A percentile compares a stretch with the other conserved stretches of the same genome.
These are phyloP conservation scores for Erythrophleum fordii DNA, from an alignment of 306 rosid genomes.

Conservation along the genomic window DNA sequence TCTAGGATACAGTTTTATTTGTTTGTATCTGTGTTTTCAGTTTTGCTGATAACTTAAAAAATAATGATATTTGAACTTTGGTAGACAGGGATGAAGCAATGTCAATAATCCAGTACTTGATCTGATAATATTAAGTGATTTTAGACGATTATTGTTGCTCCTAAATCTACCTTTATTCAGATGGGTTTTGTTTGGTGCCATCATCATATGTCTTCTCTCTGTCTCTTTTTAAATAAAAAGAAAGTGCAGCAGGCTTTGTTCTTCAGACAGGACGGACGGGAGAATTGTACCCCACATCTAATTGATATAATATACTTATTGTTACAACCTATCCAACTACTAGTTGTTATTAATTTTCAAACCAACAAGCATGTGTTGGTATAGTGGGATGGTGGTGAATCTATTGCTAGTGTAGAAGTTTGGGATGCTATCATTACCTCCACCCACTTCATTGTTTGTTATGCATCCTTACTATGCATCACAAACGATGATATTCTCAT, in stretches of 20 bases:
- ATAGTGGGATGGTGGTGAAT: background rate
- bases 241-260: too few species aligned
- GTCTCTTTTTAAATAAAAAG: too few species aligned
- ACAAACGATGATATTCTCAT: too few species aligned
- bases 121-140: conserved; percentile 40
- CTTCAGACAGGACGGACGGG: too few species aligned
- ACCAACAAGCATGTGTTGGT: background rate
- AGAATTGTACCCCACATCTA: too few species aligned
- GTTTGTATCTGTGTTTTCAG: too few species aligned
- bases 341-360: background rate
- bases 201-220: too few species aligned
- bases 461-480: too few species aligned
- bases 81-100: conserved; percentile 45
- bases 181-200: too few species aligned
- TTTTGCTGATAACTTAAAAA: background rate
- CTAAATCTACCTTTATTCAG: conserved; percentile 32
- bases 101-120: conserved; percentile 53
- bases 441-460: background rate
- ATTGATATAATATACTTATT: too few species aligned
- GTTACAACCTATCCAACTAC: background rate
- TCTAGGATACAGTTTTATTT: background rate
- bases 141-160: background rate
- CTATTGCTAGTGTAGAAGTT: background rate
- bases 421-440: background rate
- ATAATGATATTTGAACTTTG: too few species aligned